Evolutionary conservation across 192 early-diverging fungal species (phyloP), one percentile per base, ranked within the genome.

Genomic region (Lunasporangiospora selenospora): DNA sequence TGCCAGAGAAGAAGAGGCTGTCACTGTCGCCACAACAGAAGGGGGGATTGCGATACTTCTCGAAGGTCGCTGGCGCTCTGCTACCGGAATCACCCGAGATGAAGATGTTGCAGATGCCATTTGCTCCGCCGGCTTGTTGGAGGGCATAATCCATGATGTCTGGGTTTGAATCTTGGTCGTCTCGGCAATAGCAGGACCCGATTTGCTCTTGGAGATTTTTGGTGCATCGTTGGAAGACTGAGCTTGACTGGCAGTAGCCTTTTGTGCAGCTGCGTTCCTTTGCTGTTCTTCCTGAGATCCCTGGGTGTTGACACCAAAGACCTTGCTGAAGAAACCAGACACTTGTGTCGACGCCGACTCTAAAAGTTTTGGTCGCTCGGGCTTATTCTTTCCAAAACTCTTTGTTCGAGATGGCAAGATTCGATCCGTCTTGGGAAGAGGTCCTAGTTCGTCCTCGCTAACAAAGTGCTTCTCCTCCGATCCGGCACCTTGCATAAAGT

Each of bases 301-400:
- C 2, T 46, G 55, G 18, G 31, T 45, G 45, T 41, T 58, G 19
- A 54, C 61, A 27, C 69, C 69, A 48, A 73, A 73, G 34, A 73
- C 69, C 37, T 73, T 73, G 43, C 58, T 73, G 11, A 73, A 73
- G 45, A 73, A 73, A 0, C 69, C 69, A 39, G 69, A 73, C 2
- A 73, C 48, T 1, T 61, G 60, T 23, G 69, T 73, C 1, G 66
- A 70, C 0, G 58, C 58, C 1, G 67, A 50, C 4, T 53, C 53
- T 11, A 71, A 47, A 31, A 73, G 62, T 27, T 58, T 51, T 7
- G 69, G 69, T 24, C 61, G 60, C 4, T 61, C 53, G 2, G 39
- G 18, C 3, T 32, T 27, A 15, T 36, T 50, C 2, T 13, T 31
- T 1, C 33, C 49, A 18, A 30, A 29, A 30, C 48, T 15, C 15